phyloP scores from a whole-genome alignment of 805 yeast species.

The Kuraishia piskuri region DNA sequence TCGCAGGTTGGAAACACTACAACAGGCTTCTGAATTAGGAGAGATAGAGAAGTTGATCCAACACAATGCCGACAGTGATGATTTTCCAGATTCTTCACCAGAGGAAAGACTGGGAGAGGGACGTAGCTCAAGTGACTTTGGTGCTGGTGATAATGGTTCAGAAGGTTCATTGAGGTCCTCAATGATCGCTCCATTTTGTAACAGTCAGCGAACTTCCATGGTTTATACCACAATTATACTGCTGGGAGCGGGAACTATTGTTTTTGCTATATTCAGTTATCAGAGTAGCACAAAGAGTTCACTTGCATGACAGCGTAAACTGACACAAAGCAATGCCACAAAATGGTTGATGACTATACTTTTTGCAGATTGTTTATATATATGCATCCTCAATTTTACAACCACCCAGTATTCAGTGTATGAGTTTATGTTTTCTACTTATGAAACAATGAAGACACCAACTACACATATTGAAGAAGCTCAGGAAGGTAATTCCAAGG shows the following conservation, averaged over 20 bases:
- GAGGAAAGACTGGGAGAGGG: not conserved
- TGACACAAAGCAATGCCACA: not conserved
- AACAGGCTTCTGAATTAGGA: not conserved
- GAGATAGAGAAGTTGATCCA: not conserved
- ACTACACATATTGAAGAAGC: not conserved
- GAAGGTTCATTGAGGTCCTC: not conserved
- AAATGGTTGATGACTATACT: not conserved
- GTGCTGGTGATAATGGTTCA: not conserved
- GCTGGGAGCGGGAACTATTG: not conserved
- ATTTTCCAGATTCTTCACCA: not conserved
- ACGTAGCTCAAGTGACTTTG: not conserved
- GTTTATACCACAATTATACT: not conserved
- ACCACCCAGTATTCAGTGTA: not conserved
- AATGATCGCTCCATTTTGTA: not conserved
- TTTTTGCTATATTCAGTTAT: no score
- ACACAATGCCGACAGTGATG: not conserved
- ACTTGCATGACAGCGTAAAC: not conserved
- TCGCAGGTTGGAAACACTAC: not conserved
- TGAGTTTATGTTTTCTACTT: no score
- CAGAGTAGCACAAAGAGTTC: not conserved
- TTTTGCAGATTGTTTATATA: not conserved
- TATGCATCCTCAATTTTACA: not conserved
- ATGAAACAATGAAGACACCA: not conserved
- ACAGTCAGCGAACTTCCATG: not conserved
- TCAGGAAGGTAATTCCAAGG: not conserved